Evolutionary conservation across 306 rosid species (phyloP).

Genomic region (Trifolium subterraneum): DNA sequence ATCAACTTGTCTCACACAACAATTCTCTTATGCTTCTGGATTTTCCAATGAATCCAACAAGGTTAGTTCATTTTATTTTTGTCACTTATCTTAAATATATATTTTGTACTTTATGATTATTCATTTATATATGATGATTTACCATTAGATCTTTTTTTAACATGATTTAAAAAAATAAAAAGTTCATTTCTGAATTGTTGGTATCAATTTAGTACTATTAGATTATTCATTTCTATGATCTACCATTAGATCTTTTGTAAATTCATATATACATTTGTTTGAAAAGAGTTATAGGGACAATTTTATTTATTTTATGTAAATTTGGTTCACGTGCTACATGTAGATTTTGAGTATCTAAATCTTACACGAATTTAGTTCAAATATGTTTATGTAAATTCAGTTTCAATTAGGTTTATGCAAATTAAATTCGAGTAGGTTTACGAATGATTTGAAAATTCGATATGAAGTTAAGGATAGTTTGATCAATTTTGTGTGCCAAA

Average conservation of each 20-base stretch:
- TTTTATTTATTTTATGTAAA: too few species aligned
- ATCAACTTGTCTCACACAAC: constrained; percentile 66
- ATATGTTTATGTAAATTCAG: not conserved
- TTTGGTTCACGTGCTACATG: too few species aligned
- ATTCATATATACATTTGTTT: too few species aligned
- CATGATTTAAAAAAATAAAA: too few species aligned
- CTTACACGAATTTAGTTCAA: not conserved
- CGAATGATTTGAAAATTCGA: not conserved
- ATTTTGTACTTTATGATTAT: constrained; percentile 13
- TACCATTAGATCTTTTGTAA: too few species aligned
- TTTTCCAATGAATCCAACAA: constrained; percentile 61
- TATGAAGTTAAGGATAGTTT: not conserved
- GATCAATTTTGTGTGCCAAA: not conserved
- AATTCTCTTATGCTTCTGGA: constrained; percentile 66
- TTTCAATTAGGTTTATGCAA: not conserved
- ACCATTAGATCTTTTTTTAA: not conserved
- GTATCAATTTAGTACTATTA: too few species aligned
- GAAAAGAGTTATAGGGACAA: too few species aligned
- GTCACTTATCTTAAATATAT: not conserved
- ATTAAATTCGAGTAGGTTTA: not conserved
- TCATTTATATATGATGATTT: not conserved
- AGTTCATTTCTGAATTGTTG: not conserved
- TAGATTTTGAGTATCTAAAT: not conserved
- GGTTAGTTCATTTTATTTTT: constrained; percentile 47
- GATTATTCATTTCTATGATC: too few species aligned